These are phyloP conservation scores for Senna tora DNA, from an alignment of 306 rosid genomes.

Conservation along the genomic window DNA sequence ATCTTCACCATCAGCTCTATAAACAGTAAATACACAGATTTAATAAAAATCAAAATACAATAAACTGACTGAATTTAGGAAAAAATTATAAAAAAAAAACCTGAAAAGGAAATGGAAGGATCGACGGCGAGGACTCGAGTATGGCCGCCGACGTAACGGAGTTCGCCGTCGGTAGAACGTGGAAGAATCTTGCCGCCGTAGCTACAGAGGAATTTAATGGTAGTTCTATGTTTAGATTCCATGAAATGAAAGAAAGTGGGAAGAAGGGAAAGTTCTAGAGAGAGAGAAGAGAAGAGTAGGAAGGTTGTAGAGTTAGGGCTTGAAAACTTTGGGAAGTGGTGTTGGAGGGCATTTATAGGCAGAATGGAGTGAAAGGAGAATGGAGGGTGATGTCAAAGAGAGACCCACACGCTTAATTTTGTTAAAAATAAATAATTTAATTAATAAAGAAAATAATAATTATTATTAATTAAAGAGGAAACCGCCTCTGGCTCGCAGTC, in stretches of 20 bases:
- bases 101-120: constrained; percentile 61
- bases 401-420: not conserved
- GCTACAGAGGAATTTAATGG: constrained; percentile 75
- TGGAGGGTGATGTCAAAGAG: not conserved
- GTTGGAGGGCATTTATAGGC: constrained; percentile 45
- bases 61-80: not conserved
- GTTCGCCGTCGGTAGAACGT: constrained; percentile 69
- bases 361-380: not conserved
- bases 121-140: constrained; percentile 83
- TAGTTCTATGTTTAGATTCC: constrained; percentile 40
- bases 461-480: not conserved
- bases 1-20: constrained; percentile 79
- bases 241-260: not conserved
- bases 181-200: constrained; percentile 87
- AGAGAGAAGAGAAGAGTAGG: not conserved
- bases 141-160: constrained; percentile 89
- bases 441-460: too few species aligned
- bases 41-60: too few species aligned
- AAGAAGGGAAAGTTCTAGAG: constrained; percentile 6
- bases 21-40: not conserved
- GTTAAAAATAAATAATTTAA: not conserved
- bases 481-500: not conserved
- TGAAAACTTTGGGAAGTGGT: constrained; percentile 54
- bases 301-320: constrained; percentile 33
- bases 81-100: constrained; percentile 39